Evolutionary conservation across 106 monocot species (phyloP).

Genomic region (Chionographis japonica): DNA sequence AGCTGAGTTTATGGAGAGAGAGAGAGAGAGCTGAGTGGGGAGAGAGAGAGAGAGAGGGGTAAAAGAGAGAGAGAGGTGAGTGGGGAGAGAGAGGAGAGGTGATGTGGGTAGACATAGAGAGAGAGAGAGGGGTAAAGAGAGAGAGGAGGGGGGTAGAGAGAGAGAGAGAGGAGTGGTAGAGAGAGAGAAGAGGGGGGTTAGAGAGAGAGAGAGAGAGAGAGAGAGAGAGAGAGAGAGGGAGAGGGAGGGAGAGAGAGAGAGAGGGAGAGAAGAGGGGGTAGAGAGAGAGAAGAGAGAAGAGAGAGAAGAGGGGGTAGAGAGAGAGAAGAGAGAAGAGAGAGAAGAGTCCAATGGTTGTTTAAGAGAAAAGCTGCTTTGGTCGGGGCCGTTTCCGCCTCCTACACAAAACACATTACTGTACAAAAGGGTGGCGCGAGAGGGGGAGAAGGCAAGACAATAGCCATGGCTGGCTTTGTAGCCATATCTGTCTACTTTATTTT

Average conservation of each 20-base stretch:
- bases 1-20: too few relatives aligned
- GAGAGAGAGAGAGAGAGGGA: too few relatives aligned
- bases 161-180: too few relatives aligned
- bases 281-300: too few relatives aligned
- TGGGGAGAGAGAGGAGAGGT: background rate
- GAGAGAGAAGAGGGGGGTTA: too few relatives aligned
- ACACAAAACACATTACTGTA: too few relatives aligned
- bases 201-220: too few relatives aligned
- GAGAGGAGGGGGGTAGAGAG: background rate
- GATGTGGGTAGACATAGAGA: conserved; percentile 5
- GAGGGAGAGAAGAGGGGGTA: background rate
- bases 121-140: background rate
- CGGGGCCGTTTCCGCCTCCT: background rate
- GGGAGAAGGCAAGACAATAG: too few relatives aligned
- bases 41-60: background rate
- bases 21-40: background rate
- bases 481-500: too few relatives aligned
- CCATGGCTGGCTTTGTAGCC: too few relatives aligned
- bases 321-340: conserved; percentile 7
- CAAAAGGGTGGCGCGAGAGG: too few relatives aligned
- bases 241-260: conserved; percentile 5
- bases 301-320: background rate
- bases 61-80: background rate
- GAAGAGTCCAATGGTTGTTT: background rate
- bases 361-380: conserved; percentile 9